Evolutionary conservation across 2,329 filamentous ascomycete genomes (phyloP).

Genomic region (Paraphaeosphaeria minitans): DNA sequence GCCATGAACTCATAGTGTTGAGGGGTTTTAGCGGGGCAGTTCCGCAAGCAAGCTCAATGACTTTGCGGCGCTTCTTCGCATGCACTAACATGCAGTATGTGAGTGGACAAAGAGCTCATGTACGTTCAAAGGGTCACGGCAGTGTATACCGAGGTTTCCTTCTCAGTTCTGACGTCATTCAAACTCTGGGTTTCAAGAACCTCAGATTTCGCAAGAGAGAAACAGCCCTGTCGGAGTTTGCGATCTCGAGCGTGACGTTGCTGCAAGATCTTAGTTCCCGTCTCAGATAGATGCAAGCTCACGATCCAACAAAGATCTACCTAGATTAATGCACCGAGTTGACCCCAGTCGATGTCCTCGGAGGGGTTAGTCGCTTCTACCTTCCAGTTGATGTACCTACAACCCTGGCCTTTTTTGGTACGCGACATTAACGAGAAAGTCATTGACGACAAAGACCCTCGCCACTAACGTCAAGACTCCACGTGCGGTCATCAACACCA

Average conservation of each 20-base stretch:
- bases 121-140: background rate
- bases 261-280: constrained; percentile 42
- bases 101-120: background rate
- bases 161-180: background rate
- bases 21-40: constrained; percentile 13
- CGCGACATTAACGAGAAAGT: constrained; percentile 21
- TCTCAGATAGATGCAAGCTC: constrained; percentile 40
- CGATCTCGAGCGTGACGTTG: constrained; percentile 23
- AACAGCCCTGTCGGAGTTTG: background rate
- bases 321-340: constrained; percentile 20
- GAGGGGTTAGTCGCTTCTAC: constrained; percentile 14
- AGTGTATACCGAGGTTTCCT: background rate
- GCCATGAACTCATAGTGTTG: constrained; percentile 10
- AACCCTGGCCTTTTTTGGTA: constrained; percentile 16
- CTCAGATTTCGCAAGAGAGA: background rate
- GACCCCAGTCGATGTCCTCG: constrained; percentile 17
- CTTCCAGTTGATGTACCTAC: constrained; percentile 16
- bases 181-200: background rate
- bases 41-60: constrained; percentile 14
- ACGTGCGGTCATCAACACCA: constrained; percentile 5
- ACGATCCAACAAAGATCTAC: constrained; percentile 24
- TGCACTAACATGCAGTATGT: background rate
- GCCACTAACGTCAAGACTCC: constrained; percentile 33
- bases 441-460: constrained; percentile 33
- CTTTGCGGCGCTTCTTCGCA: constrained; percentile 4